Evolutionary conservation across 2,329 filamentous ascomycete genomes (phyloP), one percentile per base, ranked within the genome.

Genomic region (Fusarium sp.): DNA sequence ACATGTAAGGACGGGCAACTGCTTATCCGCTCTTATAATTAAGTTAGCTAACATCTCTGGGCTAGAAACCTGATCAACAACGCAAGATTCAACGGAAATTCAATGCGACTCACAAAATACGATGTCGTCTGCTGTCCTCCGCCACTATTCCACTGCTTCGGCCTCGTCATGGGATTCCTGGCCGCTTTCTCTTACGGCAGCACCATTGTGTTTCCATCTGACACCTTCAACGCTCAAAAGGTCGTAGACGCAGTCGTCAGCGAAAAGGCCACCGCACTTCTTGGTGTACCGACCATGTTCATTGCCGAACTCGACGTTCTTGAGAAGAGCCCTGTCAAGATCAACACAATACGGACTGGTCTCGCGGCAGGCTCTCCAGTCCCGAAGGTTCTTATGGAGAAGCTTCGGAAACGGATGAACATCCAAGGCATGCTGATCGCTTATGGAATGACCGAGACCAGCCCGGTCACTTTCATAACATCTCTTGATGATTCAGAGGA

Each of bases 81-180:
- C 18, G 68, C 58, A 0, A 63, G 60, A 29, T 74, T 72, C n/a
- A 61, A 66, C 68, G 92, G 91, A 22, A 85, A 87, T 2, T 89
- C 89, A 65, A 91, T 75, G 64, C 64, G 60, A 9, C 47, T 75
- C 4, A 72, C 73, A 7, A 45, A 86, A 2, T 75, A 87, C 1
- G 92, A 94, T 75, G 84, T 92, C 9, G 86, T 92, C 5, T 92
- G 90, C 78, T 92, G 90, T 73, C 89, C 90, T 13, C 90, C 90
- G 2, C 91, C 91, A 0, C 83, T 92, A 5, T 92, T 92, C 80
- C 91, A 92, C 78, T 94, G 92, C 80, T 94, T 94, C 74, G 92
- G 92, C n/a, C 89, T 90, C 66, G 91, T 93, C 27, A 82, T 94
- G 3, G 92, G 92, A 10, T 92, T 92, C 77, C 91, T 94, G 86